These are phyloP conservation scores for Ascochyta pisi DNA, from an alignment of 2,329 filamentous ascomycete species.

Conservation along the genomic window DNA sequence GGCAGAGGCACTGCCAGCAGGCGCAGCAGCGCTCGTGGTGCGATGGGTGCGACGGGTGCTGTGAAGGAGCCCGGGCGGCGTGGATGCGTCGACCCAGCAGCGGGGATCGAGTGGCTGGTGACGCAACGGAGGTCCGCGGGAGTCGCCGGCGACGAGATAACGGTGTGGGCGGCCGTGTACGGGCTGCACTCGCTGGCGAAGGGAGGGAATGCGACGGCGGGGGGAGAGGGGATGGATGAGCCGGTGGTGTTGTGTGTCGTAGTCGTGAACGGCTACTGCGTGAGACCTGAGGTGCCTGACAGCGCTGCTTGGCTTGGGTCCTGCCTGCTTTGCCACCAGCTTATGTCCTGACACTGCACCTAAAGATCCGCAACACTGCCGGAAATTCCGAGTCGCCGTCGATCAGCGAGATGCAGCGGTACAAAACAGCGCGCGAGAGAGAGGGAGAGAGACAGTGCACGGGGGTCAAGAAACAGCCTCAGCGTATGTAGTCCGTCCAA, in stretches of 20 bases:
- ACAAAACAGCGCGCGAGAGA: neutral
- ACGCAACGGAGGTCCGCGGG: conserved; percentile 20
- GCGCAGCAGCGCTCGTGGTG: conserved; percentile 32
- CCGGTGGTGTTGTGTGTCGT: conserved; percentile 19
- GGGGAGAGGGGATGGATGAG: conserved; percentile 12
- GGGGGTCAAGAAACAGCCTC: conserved; percentile 1
- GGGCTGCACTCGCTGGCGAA: conserved; percentile 1
- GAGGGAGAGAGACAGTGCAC: neutral
- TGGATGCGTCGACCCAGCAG: conserved; percentile 20
- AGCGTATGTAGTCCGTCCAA: conserved; percentile 6
- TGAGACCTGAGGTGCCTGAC: conserved; percentile 31
- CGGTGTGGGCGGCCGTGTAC: conserved; percentile 7
- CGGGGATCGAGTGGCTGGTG: conserved; percentile 28
- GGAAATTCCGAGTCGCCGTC: conserved; percentile 19
- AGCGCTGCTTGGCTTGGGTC: conserved; percentile 20
- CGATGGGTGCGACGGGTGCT: neutral
- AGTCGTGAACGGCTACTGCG: conserved; percentile 18
- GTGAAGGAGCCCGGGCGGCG: conserved; percentile 8
- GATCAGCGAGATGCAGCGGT: conserved; percentile 8
- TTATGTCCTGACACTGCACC: conserved; percentile 5
- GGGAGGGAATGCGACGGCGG: conserved; percentile 19
- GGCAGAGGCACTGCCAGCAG: conserved; percentile 21
- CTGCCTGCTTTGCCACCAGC: conserved; percentile 28
- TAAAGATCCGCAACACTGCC: conserved; percentile 23
- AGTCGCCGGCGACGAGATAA: conserved; percentile 24